Evolutionary conservation across 2,329 filamentous ascomycete species (phyloP).

Genomic region (Apiospora saccharicola): DNA sequence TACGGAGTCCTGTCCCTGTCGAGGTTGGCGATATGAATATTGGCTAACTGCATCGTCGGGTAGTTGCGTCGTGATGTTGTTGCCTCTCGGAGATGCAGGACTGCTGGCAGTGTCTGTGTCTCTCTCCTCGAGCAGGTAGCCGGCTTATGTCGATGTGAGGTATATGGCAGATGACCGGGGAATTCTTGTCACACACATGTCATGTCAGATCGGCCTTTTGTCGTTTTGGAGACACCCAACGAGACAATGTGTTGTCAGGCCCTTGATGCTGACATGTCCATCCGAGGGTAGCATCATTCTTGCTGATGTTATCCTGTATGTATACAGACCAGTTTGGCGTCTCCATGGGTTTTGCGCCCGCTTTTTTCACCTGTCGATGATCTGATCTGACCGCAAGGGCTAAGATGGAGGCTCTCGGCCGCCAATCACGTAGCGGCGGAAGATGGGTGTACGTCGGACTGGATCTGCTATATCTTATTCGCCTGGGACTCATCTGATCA

Average conservation of each 20-base stretch:
- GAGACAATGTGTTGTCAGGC: conserved; percentile 16
- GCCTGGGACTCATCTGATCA: conserved; percentile 10
- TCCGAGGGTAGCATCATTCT: conserved; percentile 6
- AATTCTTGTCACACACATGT: conserved; percentile 19
- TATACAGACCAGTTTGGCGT: background rate
- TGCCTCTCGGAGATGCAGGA: background rate
- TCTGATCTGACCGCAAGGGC: conserved; percentile 6
- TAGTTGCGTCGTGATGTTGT: conserved; percentile 5
- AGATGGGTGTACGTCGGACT: background rate
- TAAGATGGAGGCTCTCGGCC: conserved; percentile 7
- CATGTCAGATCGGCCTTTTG: conserved; percentile 15
- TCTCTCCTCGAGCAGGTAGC: background rate
- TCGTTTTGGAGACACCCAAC: conserved; percentile 10
- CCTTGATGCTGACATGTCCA: conserved; percentile 12
- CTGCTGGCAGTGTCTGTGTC: background rate
- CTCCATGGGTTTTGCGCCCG: conserved; percentile 1
- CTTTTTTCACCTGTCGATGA: conserved; percentile 5
- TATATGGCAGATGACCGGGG: conserved; percentile 14
- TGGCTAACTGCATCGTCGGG: conserved; percentile 7
- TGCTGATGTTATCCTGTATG: conserved; percentile 17
- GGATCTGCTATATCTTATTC: background rate
- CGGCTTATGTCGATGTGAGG: conserved; percentile 17
- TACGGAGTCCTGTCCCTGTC: conserved; percentile 16
- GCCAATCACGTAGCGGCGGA: background rate
- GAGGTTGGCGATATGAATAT: conserved; percentile 13